These are phyloP conservation scores for Arabis alpina DNA, from an alignment of 345 rosid genomes.

Conservation along the genomic window DNA sequence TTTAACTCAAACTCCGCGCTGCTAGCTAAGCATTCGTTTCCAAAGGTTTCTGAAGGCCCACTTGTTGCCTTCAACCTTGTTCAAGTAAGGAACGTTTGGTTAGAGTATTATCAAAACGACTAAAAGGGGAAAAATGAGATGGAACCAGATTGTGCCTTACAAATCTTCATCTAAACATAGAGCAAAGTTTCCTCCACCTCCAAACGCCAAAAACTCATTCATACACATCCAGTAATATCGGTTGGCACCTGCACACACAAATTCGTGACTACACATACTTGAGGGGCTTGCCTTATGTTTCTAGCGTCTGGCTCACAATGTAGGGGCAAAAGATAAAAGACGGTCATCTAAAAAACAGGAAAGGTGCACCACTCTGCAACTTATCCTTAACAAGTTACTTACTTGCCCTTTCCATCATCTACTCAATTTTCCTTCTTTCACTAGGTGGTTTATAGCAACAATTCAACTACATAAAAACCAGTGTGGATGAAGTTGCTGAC, in stretches of 20 bases:
- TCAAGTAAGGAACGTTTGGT: conserved; percentile 20
- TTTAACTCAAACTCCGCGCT: conserved; percentile 68
- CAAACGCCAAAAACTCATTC: conserved; percentile 84
- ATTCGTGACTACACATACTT: background rate
- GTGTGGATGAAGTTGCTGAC: conserved; percentile 2
- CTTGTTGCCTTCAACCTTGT: conserved; percentile 86
- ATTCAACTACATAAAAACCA: conserved; percentile 2
- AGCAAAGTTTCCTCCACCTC: conserved; percentile 91
- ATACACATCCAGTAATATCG: conserved; percentile 82
- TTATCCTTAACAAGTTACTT: conserved; percentile 10
- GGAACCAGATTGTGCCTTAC: conserved; percentile 58
- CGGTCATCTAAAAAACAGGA: background rate
- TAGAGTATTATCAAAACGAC: conserved; percentile 1
- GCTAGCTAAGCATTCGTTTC: conserved; percentile 82
- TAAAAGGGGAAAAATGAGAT: background rate
- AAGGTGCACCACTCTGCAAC: background rate
- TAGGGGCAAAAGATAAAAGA: background rate
- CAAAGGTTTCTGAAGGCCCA: conserved; percentile 86
- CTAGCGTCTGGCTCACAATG: background rate
- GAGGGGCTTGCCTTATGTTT: too few species aligned
- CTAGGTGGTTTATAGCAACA: background rate
- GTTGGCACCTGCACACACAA: conserved; percentile 70
- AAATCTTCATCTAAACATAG: conserved; percentile 80
- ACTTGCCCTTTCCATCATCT: conserved; percentile 20
- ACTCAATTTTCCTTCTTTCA: conserved; percentile 8